These are phyloP conservation scores for Limnanthes douglasii DNA, from an alignment of 345 rosid species.

Conservation along the genomic window DNA sequence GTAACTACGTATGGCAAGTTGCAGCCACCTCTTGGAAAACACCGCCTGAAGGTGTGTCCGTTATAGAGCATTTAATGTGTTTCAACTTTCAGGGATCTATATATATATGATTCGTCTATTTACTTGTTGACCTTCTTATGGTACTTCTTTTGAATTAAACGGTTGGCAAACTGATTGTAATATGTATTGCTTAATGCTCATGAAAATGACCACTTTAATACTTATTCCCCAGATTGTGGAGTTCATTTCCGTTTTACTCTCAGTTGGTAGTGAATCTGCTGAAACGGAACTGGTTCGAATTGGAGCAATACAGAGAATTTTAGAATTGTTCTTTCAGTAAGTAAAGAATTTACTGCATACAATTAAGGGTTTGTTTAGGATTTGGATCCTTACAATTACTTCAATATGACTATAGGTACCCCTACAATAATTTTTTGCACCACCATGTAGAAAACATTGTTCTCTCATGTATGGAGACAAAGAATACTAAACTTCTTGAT, in stretches of 20 bases:
- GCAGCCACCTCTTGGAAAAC: constrained; percentile 96
- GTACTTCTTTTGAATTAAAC: too few species aligned
- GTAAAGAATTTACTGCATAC: constrained; percentile 15
- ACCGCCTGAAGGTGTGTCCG: constrained; percentile 68
- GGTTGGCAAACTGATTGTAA: too few species aligned
- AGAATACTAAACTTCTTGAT: constrained; percentile 36
- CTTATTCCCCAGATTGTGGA: constrained; percentile 96
- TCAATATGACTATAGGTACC: constrained; percentile 43
- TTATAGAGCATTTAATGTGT: neutral
- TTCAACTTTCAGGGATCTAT: too few species aligned
- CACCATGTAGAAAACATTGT: constrained; percentile 77
- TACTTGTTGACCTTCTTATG: too few species aligned
- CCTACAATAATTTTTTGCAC: constrained; percentile 86
- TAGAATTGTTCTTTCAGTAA: constrained; percentile 54
- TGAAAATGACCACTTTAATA: too few species aligned
- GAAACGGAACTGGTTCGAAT: constrained; percentile 56
- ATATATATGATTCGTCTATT: too few species aligned
- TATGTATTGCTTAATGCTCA: too few species aligned
- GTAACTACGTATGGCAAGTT: constrained; percentile 89
- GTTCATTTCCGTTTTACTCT: constrained; percentile 81
- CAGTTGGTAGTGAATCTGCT: constrained; percentile 67
- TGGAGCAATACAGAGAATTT: constrained; percentile 36
- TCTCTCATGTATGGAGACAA: constrained; percentile 73
- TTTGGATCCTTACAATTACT: constrained; percentile 11
- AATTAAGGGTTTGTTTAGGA: too few species aligned